phyloP scores from a whole-genome alignment of 148 eudicot species.

The Agrostemma githago region DNA sequence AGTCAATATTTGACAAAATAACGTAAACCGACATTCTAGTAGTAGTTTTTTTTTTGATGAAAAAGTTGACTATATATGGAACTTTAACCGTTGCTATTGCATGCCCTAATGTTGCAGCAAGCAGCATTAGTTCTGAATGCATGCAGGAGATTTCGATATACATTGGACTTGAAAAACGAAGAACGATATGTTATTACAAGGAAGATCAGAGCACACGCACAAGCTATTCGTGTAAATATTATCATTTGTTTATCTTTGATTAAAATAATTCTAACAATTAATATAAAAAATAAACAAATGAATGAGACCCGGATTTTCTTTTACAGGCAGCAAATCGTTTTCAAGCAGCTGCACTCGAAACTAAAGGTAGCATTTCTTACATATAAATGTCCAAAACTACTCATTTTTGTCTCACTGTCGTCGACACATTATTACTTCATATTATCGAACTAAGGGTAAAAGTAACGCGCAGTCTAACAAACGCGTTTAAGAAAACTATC shows the following conservation, averaged over 20 bases:
- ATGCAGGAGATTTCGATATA: slow-evolving; percentile 86
- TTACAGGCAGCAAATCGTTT: slow-evolving; percentile 80
- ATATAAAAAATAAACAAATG: too few relatives aligned
- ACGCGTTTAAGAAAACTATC: too few relatives aligned
- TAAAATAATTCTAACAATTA: too few relatives aligned
- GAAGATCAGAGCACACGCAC: slow-evolving; percentile 89
- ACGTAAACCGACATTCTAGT: background rate
- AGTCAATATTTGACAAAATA: too few relatives aligned
- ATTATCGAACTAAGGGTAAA: too few relatives aligned
- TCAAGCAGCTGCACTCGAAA: slow-evolving; percentile 53
- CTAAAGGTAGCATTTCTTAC: slow-evolving; percentile 37
- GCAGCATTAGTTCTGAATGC: slow-evolving; percentile 97
- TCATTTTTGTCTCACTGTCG: too few relatives aligned
- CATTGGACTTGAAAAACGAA: slow-evolving; percentile 89
- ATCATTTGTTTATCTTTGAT: background rate
- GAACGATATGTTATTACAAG: slow-evolving; percentile 69
- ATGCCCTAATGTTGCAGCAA: slow-evolving; percentile 44
- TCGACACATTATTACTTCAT: too few relatives aligned
- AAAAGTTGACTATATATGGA: too few relatives aligned
- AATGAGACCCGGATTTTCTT: background rate
- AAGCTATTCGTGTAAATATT: slow-evolving; percentile 63
- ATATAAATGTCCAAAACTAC: background rate
- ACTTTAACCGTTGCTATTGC: too few relatives aligned
- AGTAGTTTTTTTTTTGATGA: background rate
- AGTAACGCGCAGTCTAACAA: background rate